Conservation (phyloP, 805 yeast species). For the Zygosaccharomyces bailii region DNA sequence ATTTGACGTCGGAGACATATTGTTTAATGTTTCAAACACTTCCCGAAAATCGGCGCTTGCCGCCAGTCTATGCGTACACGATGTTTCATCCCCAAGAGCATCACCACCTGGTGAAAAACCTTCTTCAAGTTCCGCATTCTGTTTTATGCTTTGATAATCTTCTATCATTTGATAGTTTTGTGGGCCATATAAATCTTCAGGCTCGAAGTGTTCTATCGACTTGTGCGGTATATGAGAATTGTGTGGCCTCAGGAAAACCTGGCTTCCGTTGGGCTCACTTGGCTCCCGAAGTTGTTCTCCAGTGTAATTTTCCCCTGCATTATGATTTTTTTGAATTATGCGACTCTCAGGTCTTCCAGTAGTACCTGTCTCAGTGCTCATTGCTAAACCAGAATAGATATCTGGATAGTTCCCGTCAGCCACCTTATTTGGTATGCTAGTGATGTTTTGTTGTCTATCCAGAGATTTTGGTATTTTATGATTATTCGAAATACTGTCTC, state of each 20-base stretch:
- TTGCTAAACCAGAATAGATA: conserved; percentile 1
- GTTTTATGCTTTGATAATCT: conserved; percentile 1
- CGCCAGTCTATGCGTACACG: not conserved
- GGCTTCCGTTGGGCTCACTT: not conserved
- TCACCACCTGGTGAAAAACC: not conserved
- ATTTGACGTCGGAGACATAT: not conserved
- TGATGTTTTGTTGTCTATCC: not conserved
- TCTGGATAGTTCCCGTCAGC: not conserved
- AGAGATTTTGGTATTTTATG: no score
- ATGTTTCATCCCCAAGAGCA: not conserved
- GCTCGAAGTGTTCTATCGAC: not conserved
- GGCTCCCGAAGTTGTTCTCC: not conserved
- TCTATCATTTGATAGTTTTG: not conserved
- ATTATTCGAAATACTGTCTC: no score
- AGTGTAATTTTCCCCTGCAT: not conserved
- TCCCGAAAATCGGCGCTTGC: conserved; percentile 6
- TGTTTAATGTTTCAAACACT: conserved; percentile 3
- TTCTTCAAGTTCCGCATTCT: not conserved
- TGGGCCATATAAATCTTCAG: conserved; percentile 1
- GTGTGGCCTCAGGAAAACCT: not conserved
- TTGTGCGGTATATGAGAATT: not conserved
- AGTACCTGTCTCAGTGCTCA: conserved; percentile 1
- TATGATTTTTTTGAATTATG: not conserved
- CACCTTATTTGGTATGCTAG: no score
- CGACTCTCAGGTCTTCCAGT: not conserved